Percentiles rank a stretch among this genome's conserved stretches.
Conservation (phyloP, 2,329 filamentous ascomycete genomes). For the Ceratocystis lukuohia region DNA sequence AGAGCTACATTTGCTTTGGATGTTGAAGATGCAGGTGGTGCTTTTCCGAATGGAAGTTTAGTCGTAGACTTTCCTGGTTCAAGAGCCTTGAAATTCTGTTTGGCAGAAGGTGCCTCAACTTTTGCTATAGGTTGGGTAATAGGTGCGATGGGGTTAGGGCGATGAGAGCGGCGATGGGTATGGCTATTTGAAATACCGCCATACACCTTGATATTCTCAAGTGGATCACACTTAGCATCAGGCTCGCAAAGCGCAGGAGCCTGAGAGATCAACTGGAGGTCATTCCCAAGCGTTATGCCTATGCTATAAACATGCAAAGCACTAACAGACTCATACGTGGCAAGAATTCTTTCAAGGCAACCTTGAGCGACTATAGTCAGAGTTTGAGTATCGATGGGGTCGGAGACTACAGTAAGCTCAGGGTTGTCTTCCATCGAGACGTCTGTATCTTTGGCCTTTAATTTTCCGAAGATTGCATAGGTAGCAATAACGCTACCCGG, state of each 20-base stretch:
- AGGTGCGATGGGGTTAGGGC: not conserved
- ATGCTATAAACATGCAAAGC: constrained; percentile 84
- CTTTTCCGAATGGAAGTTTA: constrained; percentile 8
- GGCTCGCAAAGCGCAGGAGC: constrained; percentile 1
- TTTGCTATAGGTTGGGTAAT: not conserved
- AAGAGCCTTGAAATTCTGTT: not conserved
- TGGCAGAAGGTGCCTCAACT: not conserved
- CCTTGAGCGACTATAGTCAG: constrained; percentile 61
- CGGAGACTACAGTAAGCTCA: constrained; percentile 30
- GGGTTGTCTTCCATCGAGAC: constrained; percentile 46
- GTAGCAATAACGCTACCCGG: constrained; percentile 72
- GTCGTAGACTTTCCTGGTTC: constrained; percentile 1
- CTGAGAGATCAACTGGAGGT: constrained; percentile 10
- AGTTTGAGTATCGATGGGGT: constrained; percentile 41
- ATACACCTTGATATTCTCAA: constrained; percentile 11
- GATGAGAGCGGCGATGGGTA: constrained; percentile 1
- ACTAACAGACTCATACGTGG: constrained; percentile 55
- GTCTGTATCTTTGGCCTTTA: constrained; percentile 44
- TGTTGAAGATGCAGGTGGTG: not conserved
- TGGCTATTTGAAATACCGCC: constrained; percentile 13
- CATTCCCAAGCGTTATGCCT: constrained; percentile 50
- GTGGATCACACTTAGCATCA: constrained; percentile 1
- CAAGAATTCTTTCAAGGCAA: constrained; percentile 53
- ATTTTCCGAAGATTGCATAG: constrained; percentile 71
- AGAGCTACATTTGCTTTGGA: not conserved